Evolutionary conservation across 1,139 yeast genomes (phyloP), one percentile per base, ranked within the genome.

Genomic region (Yamadazyma mexicana): DNA sequence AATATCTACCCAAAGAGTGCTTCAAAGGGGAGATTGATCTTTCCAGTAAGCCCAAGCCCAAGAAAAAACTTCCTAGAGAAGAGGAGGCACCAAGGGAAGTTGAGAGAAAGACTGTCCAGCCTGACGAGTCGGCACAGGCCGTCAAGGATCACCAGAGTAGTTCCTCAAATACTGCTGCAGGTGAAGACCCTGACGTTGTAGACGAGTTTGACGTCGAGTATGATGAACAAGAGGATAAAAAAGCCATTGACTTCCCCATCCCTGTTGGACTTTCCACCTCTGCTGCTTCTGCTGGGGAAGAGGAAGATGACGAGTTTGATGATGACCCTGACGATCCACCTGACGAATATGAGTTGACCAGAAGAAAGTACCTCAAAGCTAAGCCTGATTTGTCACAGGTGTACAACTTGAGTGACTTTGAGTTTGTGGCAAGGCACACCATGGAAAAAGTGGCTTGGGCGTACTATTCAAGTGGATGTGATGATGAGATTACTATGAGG

Each of bases 401-500:
- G 47, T 82, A 80, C 62, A 87, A 87, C 54, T 55, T 85, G 47
- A 77, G 78, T 47, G 95, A 87, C 59, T 89, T 91, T 55, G 98
- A 91, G 60, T 77, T 77, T 52, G 81, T 91, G 34, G 97, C 98
- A 2, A 75, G 89, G 39, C 78, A 81, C 48, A 59, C 64, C 8
- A 61, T 91, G 74, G 77, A 86, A 31, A 81, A 79, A 47, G 77
- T 81, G 12, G 96, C 94, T 0, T 87, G 96, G 92, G 92, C 91
- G 10, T 91, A 91, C 62, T 91, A 88, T 59, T 83, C 95, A 2
- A 83, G 94, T 28, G 98, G 95, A 7, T 77, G 95, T 32, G 97
- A 91, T 59, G 98, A 91, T 61, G 98, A 91, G 64, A 80, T 91
- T 49, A 77, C 96, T 2, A 61, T 87, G 58, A 75, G 98, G 49